A percentile compares a stretch with the other conserved stretches of the same genome.
Conservation (phyloP, 805 yeast species). For the Naumovozyma dairenensis region DNA sequence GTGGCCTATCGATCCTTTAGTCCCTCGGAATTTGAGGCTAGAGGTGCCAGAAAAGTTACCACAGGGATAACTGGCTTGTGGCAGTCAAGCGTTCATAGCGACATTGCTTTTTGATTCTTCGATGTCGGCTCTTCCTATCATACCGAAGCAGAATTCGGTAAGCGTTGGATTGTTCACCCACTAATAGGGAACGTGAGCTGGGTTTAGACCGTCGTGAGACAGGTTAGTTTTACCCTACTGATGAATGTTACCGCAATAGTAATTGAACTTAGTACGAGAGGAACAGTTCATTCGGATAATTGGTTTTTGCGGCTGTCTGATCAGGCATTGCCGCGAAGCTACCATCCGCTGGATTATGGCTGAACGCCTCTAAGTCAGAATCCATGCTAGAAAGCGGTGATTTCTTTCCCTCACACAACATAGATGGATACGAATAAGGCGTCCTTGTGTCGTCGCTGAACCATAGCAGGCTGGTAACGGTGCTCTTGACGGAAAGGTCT, state of each 20-base stretch:
- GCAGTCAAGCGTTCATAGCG: constrained; percentile 42
- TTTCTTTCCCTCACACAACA: constrained; percentile 34
- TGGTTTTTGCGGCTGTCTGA: constrained; percentile 39
- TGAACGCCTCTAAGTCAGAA: constrained; percentile 43
- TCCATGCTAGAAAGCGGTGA: constrained; percentile 43
- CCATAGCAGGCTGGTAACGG: constrained; percentile 35
- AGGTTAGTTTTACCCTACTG: constrained; percentile 38
- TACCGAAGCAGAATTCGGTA: constrained; percentile 41
- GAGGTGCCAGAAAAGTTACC: constrained; percentile 38
- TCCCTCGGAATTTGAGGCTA: constrained; percentile 37
- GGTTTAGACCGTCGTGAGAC: constrained; percentile 39
- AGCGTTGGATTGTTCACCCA: constrained; percentile 40
- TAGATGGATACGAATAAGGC: constrained; percentile 36
- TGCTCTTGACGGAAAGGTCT: constrained; percentile 32
- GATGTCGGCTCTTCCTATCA: constrained; percentile 43
- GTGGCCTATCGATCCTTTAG: constrained; percentile 43
- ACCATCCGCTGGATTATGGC: constrained; percentile 42
- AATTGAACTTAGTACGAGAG: constrained; percentile 39
- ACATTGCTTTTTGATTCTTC: constrained; percentile 40
- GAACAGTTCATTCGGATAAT: constrained; percentile 40
- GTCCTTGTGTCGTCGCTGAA: constrained; percentile 32
- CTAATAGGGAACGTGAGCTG: constrained; percentile 38
- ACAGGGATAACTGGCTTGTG: constrained; percentile 38
- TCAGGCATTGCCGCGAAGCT: constrained; percentile 40
- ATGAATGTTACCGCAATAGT: constrained; percentile 32